A percentile compares a stretch with the other conserved stretches of the same genome.
phyloP scores from a whole-genome alignment of 2,329 filamentous ascomycete genomes.

The Scleromitrula shiraiana region DNA sequence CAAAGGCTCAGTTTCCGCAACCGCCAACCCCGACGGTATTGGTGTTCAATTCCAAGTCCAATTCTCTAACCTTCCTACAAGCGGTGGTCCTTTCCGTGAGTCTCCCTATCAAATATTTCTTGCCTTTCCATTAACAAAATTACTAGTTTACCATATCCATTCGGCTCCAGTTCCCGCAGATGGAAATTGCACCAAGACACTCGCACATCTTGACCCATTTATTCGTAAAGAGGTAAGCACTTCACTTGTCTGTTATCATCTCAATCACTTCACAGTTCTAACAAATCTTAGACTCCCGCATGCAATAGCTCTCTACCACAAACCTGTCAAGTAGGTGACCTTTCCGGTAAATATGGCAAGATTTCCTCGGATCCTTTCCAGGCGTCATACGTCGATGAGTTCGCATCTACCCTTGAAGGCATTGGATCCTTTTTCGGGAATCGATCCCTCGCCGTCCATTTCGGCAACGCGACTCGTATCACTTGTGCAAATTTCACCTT shows the following conservation, averaged over 20 bases:
- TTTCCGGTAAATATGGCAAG: slow-evolving; percentile 65
- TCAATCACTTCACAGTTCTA: neutral
- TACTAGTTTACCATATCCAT: slow-evolving; percentile 65
- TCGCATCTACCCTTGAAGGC: slow-evolving; percentile 44
- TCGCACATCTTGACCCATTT: slow-evolving; percentile 65
- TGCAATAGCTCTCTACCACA: slow-evolving; percentile 51
- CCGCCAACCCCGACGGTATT: slow-evolving; percentile 39
- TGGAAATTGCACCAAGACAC: slow-evolving; percentile 64
- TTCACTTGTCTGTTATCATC: neutral
- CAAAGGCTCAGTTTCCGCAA: slow-evolving; percentile 43
- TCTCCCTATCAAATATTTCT: slow-evolving; percentile 12
- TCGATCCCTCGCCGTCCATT: slow-evolving; percentile 57
- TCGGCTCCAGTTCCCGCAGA: slow-evolving; percentile 50
- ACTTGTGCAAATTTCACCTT: slow-evolving; percentile 54
- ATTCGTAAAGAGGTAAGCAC: slow-evolving; percentile 42
- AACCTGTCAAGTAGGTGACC: slow-evolving; percentile 69
- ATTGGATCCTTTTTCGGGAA: slow-evolving; percentile 55
- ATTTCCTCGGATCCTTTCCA: slow-evolving; percentile 44
- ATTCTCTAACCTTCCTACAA: slow-evolving; percentile 50
- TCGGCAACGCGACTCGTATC: slow-evolving; percentile 54
- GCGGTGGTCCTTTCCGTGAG: slow-evolving; percentile 53
- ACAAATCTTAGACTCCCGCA: slow-evolving; percentile 39
- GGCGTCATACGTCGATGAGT: slow-evolving; percentile 47
- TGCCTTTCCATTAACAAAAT: slow-evolving; percentile 8
- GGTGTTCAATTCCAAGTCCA: slow-evolving; percentile 48